Evolutionary conservation across 108 stramenopile genomes (phyloP).

Genomic region (Mayamaea pseudoterrestris): DNA sequence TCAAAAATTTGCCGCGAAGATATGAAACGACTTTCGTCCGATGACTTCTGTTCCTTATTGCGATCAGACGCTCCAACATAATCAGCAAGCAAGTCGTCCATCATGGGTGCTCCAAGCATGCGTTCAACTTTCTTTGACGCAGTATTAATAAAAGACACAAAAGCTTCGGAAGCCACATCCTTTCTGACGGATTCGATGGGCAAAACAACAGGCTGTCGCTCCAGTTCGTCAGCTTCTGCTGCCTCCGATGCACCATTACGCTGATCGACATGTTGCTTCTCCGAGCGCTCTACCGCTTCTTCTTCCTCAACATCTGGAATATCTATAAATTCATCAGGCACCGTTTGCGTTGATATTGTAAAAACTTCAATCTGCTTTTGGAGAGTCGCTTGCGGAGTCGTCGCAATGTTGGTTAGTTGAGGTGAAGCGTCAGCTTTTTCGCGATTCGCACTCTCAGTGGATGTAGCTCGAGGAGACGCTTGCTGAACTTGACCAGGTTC

Average conservation of each 20-base stretch:
- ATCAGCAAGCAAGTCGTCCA: slow-evolving; percentile 55
- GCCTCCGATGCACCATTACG: slow-evolving; percentile 1
- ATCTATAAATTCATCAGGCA: slow-evolving; percentile 36
- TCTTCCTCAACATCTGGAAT: slow-evolving; percentile 7
- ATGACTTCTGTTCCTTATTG: slow-evolving; percentile 13
- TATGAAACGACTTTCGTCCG: slow-evolving; percentile 40
- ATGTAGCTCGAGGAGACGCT: not conserved
- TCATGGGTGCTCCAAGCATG: slow-evolving; percentile 39
- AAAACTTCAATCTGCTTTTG: too few species aligned
- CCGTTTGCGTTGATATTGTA: slow-evolving; percentile 3
- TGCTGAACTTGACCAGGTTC: not conserved
- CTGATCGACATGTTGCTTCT: slow-evolving; percentile 3
- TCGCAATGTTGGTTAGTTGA: not conserved
- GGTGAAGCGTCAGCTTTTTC: not conserved
- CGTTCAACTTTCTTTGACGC: slow-evolving; percentile 80
- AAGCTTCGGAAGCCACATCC: slow-evolving; percentile 42
- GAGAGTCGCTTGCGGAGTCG: not conserved
- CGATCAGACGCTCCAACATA: slow-evolving; percentile 42
- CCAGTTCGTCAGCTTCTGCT: slow-evolving; percentile 1
- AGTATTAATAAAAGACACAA: slow-evolving; percentile 54
- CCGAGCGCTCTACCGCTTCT: slow-evolving; percentile 1
- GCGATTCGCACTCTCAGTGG: slow-evolving; percentile 4
- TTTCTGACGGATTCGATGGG: slow-evolving; percentile 14
- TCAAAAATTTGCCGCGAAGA: slow-evolving; percentile 48
- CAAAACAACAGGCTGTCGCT: not conserved